Evolutionary conservation across 192 early-diverging fungal genomes (phyloP).

Genomic region (Chytriomyces sp.): DNA sequence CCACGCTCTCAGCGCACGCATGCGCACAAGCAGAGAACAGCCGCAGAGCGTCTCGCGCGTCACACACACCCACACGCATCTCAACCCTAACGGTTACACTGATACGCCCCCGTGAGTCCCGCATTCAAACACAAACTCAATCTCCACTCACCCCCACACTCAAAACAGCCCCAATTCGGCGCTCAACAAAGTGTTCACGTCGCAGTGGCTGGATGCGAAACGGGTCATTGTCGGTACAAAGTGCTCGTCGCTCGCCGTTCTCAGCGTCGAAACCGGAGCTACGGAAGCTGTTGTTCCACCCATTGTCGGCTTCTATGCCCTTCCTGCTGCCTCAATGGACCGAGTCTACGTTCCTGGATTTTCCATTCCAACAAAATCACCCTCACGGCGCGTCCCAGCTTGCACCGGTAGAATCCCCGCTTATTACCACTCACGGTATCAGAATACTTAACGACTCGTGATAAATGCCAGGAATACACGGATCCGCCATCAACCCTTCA

Average conservation of each 20-base stretch:
- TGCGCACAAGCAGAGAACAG: too few species aligned
- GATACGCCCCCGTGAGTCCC: too few species aligned
- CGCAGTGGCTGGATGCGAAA: slow-evolving; percentile 54
- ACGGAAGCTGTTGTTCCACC: slow-evolving; percentile 44
- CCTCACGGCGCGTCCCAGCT: not conserved
- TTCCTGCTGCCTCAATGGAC: not conserved
- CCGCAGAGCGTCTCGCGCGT: too few species aligned
- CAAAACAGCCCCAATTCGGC: not conserved
- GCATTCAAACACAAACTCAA: too few species aligned
- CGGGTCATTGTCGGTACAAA: slow-evolving; percentile 69
- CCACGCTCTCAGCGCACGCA: too few species aligned
- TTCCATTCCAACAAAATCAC: not conserved
- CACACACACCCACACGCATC: too few species aligned
- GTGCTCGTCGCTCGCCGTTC: slow-evolving; percentile 55
- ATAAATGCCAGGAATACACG: slow-evolving; percentile 56
- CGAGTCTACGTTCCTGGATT: not conserved
- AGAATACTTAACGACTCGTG: not conserved
- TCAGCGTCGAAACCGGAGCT: slow-evolving; percentile 45
- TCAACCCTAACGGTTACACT: too few species aligned
- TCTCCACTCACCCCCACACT: too few species aligned
- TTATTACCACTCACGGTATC: not conserved
- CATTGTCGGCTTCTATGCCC: not conserved
- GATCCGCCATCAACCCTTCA: slow-evolving; percentile 65
- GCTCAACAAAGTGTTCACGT: slow-evolving; percentile 66
- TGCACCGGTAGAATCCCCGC: not conserved